Percentiles rank a stretch among this genome's conserved stretches.
Conservation (phyloP, 1,139 yeast genomes). For the Candida anutae region DNA sequence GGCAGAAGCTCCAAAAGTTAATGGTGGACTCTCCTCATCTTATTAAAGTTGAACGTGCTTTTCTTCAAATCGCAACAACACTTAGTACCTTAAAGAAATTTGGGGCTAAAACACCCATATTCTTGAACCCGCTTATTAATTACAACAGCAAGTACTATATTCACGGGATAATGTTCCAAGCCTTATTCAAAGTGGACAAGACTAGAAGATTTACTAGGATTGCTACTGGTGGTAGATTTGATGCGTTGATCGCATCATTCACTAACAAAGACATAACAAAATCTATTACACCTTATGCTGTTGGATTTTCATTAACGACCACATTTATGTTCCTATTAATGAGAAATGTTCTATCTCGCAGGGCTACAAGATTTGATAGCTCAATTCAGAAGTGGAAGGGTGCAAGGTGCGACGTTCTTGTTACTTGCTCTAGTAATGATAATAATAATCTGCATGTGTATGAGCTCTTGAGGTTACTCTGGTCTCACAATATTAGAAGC, state of each 20-base stretch:
- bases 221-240: constrained; percentile 94
- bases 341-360: constrained; percentile 23
- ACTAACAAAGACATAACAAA: constrained; percentile 33
- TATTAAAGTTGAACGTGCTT: constrained; percentile 51
- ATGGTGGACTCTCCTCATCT: constrained; percentile 72
- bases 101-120: constrained; percentile 32
- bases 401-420: constrained; percentile 69
- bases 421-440: constrained; percentile 50
- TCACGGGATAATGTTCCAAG: constrained; percentile 85
- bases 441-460: constrained; percentile 52
- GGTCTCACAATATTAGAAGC: constrained; percentile 67
- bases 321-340: constrained; percentile 36
- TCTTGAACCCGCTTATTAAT: constrained; percentile 68
- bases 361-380: constrained; percentile 6
- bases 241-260: constrained; percentile 55
- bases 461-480: constrained; percentile 52
- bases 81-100: constrained; percentile 46
- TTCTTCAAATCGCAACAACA: constrained; percentile 53
- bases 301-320: constrained; percentile 66
- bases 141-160: constrained; percentile 73
- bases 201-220: constrained; percentile 37
- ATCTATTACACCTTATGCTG: constrained; percentile 46
- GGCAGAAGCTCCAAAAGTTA: constrained; percentile 51
- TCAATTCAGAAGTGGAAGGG: constrained; percentile 19
- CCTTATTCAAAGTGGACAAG: constrained; percentile 51